A percentile compares a stretch with the other conserved stretches of the same genome.
phyloP scores from a whole-genome alignment of 306 rosid genomes.

The Fragaria iinumae region DNA sequence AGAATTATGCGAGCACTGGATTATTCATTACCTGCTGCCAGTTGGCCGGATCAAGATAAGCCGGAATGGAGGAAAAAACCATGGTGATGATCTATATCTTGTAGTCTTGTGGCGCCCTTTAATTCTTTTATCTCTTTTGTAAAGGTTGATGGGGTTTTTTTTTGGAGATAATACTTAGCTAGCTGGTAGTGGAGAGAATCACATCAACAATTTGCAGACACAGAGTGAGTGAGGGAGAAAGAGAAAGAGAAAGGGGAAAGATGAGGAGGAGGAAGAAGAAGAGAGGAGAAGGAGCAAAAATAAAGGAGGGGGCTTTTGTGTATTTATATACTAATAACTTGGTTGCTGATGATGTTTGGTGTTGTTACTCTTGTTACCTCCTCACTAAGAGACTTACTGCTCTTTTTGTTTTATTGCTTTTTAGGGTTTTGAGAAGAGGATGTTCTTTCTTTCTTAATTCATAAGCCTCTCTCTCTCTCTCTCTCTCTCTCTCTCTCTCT shows the following conservation, averaged over 20 bases:
- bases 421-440: conserved; percentile 70
- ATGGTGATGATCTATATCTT: conserved; percentile 42
- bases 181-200: conserved; percentile 46
- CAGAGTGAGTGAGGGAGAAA: conserved; percentile 20
- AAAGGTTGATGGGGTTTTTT: conserved; percentile 52
- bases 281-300: conserved; percentile 44
- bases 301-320: conserved; percentile 59
- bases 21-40: conserved; percentile 72
- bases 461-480: conserved; percentile 59
- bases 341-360: conserved; percentile 18
- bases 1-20: conserved; percentile 8
- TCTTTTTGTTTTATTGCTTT: conserved; percentile 83
- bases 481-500: too few relatives aligned
- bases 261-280: conserved; percentile 11
- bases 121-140: conserved; percentile 53
- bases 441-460: conserved; percentile 56
- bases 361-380: background rate
- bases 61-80: conserved; percentile 86
- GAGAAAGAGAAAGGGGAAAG: conserved; percentile 30
- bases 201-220: conserved; percentile 36
- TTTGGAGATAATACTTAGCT: conserved; percentile 35
- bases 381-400: background rate
- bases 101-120: conserved; percentile 25
- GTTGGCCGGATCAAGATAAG: conserved; percentile 86
- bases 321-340: conserved; percentile 57